Base-by-base conservation (phyloP, 257 asterid genomes). In the Galeopsis tetrahit region DNA sequence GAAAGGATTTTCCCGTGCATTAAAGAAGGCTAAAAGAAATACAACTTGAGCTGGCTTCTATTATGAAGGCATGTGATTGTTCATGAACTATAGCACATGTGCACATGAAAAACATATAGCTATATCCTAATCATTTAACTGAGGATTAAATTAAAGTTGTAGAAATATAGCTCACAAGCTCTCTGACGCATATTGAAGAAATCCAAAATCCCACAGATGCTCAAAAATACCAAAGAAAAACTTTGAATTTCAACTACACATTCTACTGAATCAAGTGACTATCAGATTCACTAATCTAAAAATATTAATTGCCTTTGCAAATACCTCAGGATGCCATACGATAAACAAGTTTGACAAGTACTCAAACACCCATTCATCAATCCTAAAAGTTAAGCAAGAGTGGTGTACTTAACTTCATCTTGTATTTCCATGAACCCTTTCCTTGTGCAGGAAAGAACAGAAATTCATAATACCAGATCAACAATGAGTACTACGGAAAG, bases 171-270 rank as follows among this genome's bases (percentile, higher is more conserved):
- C 77, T 77, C 63, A 46, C 43, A 55, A 55, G 33, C 21, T 63
- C 65, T 56, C 39, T 35, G 14, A 15, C 1, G 7, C 7, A 70
- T 11, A 35, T 28, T 33, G 35, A 4, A 46, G 32, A 46, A 68
- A 56, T n/a, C 17, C 39, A 49, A 66, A 59, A 59, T 56, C 53
- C 66, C 61, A 75, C 10, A 6, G 33, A 55, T 42, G 55, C 66
- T 33, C 3, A n/a, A 68, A 31, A 66, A 13, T 40, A 46, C 75
- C 59, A 11, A 44, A 31, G 34, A 56, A 40, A 77, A 57, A 7
- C 11, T 58, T 51, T 33, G 42, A 72, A 73, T 58, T 69, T 76
- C 63, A 70, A 72, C 72, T 35, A 33, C 63, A 57, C 62, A 32
- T 80, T 49, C 44, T 38, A 66, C n/a, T 7, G 38, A 46, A 55